Conservation (phyloP, 495 filamentous ascomycete species). For the Trichoderma erinaceum region DNA sequence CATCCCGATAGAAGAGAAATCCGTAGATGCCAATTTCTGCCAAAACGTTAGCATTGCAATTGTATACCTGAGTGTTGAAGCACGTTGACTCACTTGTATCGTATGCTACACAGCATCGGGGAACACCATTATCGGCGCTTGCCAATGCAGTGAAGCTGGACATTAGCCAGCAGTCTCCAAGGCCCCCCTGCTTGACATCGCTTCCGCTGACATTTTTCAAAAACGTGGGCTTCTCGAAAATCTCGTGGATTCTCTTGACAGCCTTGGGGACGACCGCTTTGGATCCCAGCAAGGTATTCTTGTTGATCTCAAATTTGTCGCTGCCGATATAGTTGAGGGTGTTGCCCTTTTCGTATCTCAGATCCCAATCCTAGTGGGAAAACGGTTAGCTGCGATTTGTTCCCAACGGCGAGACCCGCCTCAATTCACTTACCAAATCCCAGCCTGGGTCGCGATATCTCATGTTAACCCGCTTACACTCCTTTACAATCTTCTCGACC, state of each 20-base stretch:
- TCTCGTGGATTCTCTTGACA: constrained; percentile 71
- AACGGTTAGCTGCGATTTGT: constrained; percentile 18
- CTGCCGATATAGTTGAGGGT: constrained; percentile 42
- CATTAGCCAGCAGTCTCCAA: constrained; percentile 92
- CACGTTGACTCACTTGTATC: constrained; percentile 43
- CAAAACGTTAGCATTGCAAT: constrained; percentile 16
- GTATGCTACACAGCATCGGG: constrained; percentile 75
- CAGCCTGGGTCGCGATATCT: constrained; percentile 88
- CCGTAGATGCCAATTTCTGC: constrained; percentile 79
- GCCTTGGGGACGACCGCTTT: constrained; percentile 49
- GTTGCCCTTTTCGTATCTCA: constrained; percentile 43
- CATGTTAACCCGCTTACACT: constrained; percentile 79
- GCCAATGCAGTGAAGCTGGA: constrained; percentile 79
- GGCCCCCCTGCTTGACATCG: constrained; percentile 72
- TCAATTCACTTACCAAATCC: constrained; percentile 55
- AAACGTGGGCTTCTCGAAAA: constrained; percentile 84
- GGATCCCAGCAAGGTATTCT: constrained; percentile 32
- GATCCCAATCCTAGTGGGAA: constrained; percentile 41
- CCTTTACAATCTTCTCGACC: constrained; percentile 79
- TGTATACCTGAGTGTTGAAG: background rate
- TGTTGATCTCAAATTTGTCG: constrained; percentile 37
- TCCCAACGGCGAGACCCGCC: background rate
- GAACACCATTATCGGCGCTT: constrained; percentile 69
- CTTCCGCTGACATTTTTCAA: constrained; percentile 68
- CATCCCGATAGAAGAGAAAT: constrained; percentile 91